Percentiles rank a stretch among this genome's conserved stretches.
These are phyloP conservation scores for Amanita rimosa DNA, from an alignment of 768 basidiomycete species.

Conservation along the genomic window DNA sequence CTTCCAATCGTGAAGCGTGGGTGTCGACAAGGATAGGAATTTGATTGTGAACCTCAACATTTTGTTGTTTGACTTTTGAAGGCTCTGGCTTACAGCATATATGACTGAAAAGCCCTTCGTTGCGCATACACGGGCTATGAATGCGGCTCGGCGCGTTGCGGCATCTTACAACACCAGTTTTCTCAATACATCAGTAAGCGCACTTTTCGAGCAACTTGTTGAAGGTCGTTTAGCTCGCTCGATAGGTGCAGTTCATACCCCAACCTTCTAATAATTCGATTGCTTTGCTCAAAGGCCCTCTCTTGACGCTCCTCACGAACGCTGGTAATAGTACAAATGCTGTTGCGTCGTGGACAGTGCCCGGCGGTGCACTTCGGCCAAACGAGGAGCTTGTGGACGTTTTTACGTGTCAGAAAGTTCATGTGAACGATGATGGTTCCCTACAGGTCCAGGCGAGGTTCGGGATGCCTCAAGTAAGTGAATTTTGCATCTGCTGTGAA, in stretches of 20 bases:
- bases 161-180: constrained; percentile 30
- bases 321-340: constrained; percentile 26
- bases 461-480: constrained; percentile 34
- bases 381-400: constrained; percentile 40
- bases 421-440: constrained; percentile 27
- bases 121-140: constrained; percentile 34
- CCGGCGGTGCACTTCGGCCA: constrained; percentile 21
- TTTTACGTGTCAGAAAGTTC: constrained; percentile 31
- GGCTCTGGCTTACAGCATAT: constrained; percentile 53
- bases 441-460: constrained; percentile 23
- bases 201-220: background rate
- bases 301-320: constrained; percentile 48
- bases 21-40: constrained; percentile 5
- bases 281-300: constrained; percentile 41
- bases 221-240: background rate
- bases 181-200: constrained; percentile 32
- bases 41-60: background rate
- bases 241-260: constrained; percentile 33
- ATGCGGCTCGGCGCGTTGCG: constrained; percentile 40
- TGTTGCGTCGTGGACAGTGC: constrained; percentile 29
- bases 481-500: background rate
- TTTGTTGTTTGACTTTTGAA: constrained; percentile 12
- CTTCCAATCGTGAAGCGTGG: constrained; percentile 52
- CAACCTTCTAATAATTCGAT: constrained; percentile 27
- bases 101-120: constrained; percentile 35